Base-by-base conservation (phyloP, 1,139 yeast species). In the Geotrichum restrictum region DNA sequence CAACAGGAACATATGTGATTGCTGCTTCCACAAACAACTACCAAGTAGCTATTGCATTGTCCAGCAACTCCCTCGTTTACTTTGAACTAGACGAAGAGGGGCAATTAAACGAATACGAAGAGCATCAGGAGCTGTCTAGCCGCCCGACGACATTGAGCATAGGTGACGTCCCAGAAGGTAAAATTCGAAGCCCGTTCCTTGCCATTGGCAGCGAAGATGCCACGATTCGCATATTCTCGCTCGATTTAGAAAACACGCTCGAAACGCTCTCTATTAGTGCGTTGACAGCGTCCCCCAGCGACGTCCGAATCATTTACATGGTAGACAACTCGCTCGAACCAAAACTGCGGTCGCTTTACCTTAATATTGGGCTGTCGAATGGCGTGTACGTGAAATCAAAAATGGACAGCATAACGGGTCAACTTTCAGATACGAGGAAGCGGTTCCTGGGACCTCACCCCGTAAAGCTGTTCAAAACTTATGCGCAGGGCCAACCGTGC, bases 331-430 rank as follows among this genome's bases (percentile, higher is more conserved):
- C 53, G 4, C 43, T 41, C 29, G 38, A 34, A 16, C 36, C 47
- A 1, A 31, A 44, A n/a, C n/a, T 21, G 14, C 45, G 36, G 31
- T 57, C 62, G 3, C 59, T 70, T 3, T 72, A 69, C 53, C 76
- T 87, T 6, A 95, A 89, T 67, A 78, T 88, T 49, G 98, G 98
- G 1, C 75, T 91, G 74, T 78, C 74, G 24, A 88, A 82, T 65
- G 98, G 98, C 33, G 80, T 89, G 0, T 88, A 85, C 68, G 82
- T 84, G 2, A 73, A 83, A 31, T 79, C 88, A 0, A 71, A 72
- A 6, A 62, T 88, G 32, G 88, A 85, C 61, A 66, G 69, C 0
- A 64, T 73, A 2, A 74, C 83, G 2, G 97, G 96, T 0, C 78
- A 78, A 48, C 69, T 91, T 13, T 73, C 80, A 0, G 85, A 84